Base-by-base conservation (phyloP, 768 basidiomycete species). In the Tephrocybe sp. region DNA sequence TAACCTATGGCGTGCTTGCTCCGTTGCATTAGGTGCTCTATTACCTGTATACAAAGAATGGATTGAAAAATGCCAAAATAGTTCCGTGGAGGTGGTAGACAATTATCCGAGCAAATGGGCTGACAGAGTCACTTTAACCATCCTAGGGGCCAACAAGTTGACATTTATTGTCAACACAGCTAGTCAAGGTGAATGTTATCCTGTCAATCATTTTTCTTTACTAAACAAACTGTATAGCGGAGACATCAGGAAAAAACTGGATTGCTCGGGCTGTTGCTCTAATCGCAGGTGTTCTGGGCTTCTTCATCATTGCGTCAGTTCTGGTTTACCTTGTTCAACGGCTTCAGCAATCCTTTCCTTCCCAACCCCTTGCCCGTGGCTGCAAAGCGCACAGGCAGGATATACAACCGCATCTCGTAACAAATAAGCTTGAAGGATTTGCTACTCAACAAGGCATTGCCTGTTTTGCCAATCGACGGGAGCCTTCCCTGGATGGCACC, bases 401-500 rank as follows among this genome's bases (percentile, higher is more conserved):
- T 60, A 26, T 58, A 51, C 38, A 41, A 51, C 30, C 52, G 57
- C n/a, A 62, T 68, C 41, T 49, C 53, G 37, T 71, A 73, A 10
- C 79, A 72, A 53, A 68, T 85, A 12, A 84, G 83, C 1, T 83
- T 83, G 1, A 85, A 78, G 55, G 69, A 23, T 38, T 62, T 24
- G 26, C 20, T 20, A 17, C 38, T 44, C 32, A 33, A 38, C 23
- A 42, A 33, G 9, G 3, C 53, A 15, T 34, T 56, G 10, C 55
- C 59, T 20, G 39, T 37, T 15, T 50, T 51, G 6, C 57, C 53
- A 2, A 20, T 45, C 10, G 34, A 46, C 12, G 55, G 53, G 11
- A 58, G 56, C 32, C 57, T 43, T 1, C 51, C 57, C 9, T 92
- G 89, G 89, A 79, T 68, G 2, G 72, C 90, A 4, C 90, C 90